Base-by-base conservation (phyloP, 306 rosid genomes). In the Pyrus pyrifolia region DNA sequence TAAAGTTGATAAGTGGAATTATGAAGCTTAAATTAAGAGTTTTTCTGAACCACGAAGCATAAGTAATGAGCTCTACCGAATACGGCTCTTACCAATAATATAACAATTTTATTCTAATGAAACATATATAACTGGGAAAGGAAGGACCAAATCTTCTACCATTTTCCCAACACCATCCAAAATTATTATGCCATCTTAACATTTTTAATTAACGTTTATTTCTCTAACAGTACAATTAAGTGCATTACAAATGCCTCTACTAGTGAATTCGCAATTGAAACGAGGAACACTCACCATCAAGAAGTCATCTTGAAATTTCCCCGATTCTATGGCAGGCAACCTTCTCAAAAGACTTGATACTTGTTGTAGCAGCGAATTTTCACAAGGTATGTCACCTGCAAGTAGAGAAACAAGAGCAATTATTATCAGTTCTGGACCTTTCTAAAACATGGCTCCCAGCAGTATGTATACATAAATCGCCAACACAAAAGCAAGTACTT, bases 281-380 rank as follows among this genome's bases (percentile, higher is more conserved):
- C 27, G 73, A 27, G 53, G 49, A 69, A 70, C 68, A 81, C 97
- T 87, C 67, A 95, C 99, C 96, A 88, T 95, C 87, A 95, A 88
- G 86, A 95, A 92, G 84, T 92, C 97, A 76, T 92, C 97, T 83
- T 84, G 93, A 83, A 95, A 92, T 76, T 92, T 95, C 69, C 72
- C 91, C 2, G 98, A 95, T 85, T 95, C 97, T 83, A 89, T 86
- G 53, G 95, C 97, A 55, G 96, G 99, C 81, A 92, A 83, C 86
- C 96, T 89, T 89, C 98, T 86, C 68, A 95, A 82, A 74, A 95
- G 93, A 87, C 97, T 89, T 18, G 97, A 90, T 53, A 92, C 97
- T 83, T 95, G 99, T 85, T 98, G 86, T 72, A 95, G 78, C 78
- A 95, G 86, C 23, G 99, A 91, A 86, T 87, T 89, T 73, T 92